Percentiles rank a stretch among this genome's conserved stretches.
These are phyloP conservation scores for Dipodascopsis uninucleata DNA, from an alignment of 805 yeast species.

Conservation along the genomic window DNA sequence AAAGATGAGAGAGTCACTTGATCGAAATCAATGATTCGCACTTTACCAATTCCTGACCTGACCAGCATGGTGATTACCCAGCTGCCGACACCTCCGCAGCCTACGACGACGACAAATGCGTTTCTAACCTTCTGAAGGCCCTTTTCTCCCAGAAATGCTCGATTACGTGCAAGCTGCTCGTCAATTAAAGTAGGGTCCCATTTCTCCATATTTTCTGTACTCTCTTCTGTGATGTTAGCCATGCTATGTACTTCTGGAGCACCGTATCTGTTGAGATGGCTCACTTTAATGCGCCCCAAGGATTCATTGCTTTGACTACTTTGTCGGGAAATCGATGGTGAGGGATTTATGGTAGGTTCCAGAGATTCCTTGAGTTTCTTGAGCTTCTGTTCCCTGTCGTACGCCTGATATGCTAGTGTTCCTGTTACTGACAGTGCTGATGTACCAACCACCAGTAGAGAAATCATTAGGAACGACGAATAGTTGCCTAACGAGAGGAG, in stretches of 20 bases:
- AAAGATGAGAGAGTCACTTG: slow-evolving; percentile 90
- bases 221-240: not conserved
- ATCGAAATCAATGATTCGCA: slow-evolving; percentile 88
- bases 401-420: slow-evolving; percentile 11
- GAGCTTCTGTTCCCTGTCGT: slow-evolving; percentile 11
- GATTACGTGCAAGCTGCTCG: slow-evolving; percentile 91
- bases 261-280: slow-evolving; percentile 12
- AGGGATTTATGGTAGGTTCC: slow-evolving; percentile 2
- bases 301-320: not conserved
- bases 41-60: slow-evolving; percentile 79
- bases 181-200: slow-evolving; percentile 54
- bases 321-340: slow-evolving; percentile 6
- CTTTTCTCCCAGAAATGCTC: slow-evolving; percentile 83
- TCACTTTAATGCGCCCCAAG: slow-evolving; percentile 4
- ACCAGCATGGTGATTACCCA: slow-evolving; percentile 90
- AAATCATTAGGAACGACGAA: too few relatives aligned
- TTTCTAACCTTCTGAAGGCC: slow-evolving; percentile 72
- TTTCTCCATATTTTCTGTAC: not conserved
- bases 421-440: slow-evolving; percentile 18
- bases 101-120: slow-evolving; percentile 73
- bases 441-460: too few relatives aligned
- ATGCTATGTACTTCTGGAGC: slow-evolving; percentile 10
- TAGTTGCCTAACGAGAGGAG: too few relatives aligned
- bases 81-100: slow-evolving; percentile 98
- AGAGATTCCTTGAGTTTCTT: slow-evolving; percentile 8